phyloP scores from a whole-genome alignment of 2,329 filamentous ascomycete genomes.

The Zasmidium cellare region DNA sequence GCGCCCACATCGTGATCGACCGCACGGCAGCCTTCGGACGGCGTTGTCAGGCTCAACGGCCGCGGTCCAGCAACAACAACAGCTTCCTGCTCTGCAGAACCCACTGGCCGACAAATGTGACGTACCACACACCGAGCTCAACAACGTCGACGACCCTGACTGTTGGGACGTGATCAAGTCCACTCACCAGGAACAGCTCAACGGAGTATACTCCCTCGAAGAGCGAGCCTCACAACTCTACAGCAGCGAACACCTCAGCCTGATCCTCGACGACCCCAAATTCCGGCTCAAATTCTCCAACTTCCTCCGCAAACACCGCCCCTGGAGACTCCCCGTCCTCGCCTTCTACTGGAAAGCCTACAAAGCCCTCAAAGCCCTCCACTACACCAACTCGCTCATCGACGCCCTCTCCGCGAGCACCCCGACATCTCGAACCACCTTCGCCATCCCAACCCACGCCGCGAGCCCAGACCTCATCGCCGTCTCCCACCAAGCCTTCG shows the following conservation, averaged over 20 bases:
- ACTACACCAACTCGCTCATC: constrained; percentile 68
- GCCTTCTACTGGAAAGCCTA: constrained; percentile 15
- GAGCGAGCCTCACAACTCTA: constrained; percentile 20
- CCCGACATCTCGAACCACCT: constrained; percentile 34
- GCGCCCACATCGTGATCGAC: background rate
- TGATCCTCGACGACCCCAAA: constrained; percentile 18
- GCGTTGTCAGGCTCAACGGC: background rate
- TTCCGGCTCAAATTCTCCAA: constrained; percentile 15
- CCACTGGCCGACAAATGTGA: constrained; percentile 19
- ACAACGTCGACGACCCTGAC: constrained; percentile 13
- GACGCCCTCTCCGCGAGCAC: constrained; percentile 53
- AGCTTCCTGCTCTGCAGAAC: constrained; percentile 16
- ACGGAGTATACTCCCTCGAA: constrained; percentile 17
- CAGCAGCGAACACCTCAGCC: constrained; percentile 17
- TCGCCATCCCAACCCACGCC: constrained; percentile 39
- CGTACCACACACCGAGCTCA: constrained; percentile 15
- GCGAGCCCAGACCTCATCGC: constrained; percentile 59
- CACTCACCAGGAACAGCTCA: background rate
- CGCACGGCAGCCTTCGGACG: background rate
- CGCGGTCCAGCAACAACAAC: background rate
- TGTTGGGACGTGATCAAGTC: constrained; percentile 22
- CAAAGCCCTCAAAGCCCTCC: constrained; percentile 69
- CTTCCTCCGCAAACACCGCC: constrained; percentile 19
- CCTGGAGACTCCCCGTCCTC: constrained; percentile 17
- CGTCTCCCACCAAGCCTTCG: constrained; percentile 63